Evolutionary conservation across 345 rosid genomes (phyloP), one percentile per base, ranked within the genome.

Genomic region (Nephelium lappaceum): DNA sequence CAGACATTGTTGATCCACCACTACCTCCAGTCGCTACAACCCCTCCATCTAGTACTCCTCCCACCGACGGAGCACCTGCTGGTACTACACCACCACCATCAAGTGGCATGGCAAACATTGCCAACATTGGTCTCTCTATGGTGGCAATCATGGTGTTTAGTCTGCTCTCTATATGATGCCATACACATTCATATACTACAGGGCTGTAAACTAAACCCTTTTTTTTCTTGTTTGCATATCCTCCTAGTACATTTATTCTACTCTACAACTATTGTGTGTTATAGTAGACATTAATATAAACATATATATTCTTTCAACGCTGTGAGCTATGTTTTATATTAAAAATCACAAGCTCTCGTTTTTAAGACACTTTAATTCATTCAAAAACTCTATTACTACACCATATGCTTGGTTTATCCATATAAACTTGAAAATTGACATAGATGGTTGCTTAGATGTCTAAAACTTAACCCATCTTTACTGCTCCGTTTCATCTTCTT

Each of bases 1-100:
- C 80, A 7, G 94, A 93, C 62, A 76, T 92, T n/a, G 85, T 83
- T 21, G 94, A 91, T 69, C 98, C 97, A 6, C 98, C 99, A 62
- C 85, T 95, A 23, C 98, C 98, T 2, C 85, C 94, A 0, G 94
- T 90, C 66, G 69, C 82, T 31, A 73, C 74, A 39, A 60, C 83
- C 18, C 2, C 21, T 27, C 8, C 84, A 9, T 5, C 82, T 0
- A 23, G 45, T 21, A 71, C 76, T 66, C 51, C 66, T 61, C 6
- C 58, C 21, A 2, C 24, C 5, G 12, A 16, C 16, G 63, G 25
- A 21, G 1, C 63, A 60, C 64, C 27, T 0, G 85, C 45, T 45
- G 62, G 78, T 43, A 24, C 79, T 7, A 68, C 83, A 0, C 47
- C 80, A 72, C 73, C 83, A 43, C 38, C 4, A 21, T 81, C 95